phyloP scores from a whole-genome alignment of 202 grass and related monocot genomes.

The Cymbopogon flexuosus region DNA sequence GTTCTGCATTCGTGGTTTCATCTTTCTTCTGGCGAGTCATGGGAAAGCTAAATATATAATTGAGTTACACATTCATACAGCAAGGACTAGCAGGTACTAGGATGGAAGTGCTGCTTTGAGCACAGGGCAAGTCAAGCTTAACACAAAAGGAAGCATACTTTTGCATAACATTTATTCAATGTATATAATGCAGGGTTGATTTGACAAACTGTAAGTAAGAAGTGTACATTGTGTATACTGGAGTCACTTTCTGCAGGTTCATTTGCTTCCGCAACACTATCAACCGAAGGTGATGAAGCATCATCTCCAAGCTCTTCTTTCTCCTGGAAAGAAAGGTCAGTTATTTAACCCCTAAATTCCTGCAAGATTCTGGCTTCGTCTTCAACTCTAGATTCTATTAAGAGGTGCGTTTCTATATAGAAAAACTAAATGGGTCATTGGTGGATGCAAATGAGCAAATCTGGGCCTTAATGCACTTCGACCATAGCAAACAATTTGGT shows the following conservation, averaged over 20 bases:
- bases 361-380: not conserved
- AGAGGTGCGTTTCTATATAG: too few species aligned
- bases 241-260: conserved; percentile 37
- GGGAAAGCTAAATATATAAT: conserved; percentile 56
- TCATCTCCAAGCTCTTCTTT: conserved; percentile 25
- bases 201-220: conserved; percentile 4
- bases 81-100: conserved; percentile 5
- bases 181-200: not conserved
- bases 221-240: conserved; percentile 49
- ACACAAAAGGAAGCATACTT: not conserved
- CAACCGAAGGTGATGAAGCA: conserved; percentile 28
- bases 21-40: conserved; percentile 60
- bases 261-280: conserved; percentile 42
- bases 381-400: too few species aligned
- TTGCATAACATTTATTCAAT: not conserved
- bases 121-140: not conserved
- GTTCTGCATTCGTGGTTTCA: conserved; percentile 27
- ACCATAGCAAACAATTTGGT: too few species aligned
- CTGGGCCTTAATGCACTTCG: too few species aligned
- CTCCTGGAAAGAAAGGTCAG: conserved; percentile 42
- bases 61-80: conserved; percentile 32
- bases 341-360: not conserved
- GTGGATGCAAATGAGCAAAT: too few species aligned
- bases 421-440: too few species aligned
- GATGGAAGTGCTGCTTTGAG: conserved; percentile 6